Base-by-base conservation (phyloP, 164 flowering plant species). In the Kingdonia uniflora region DNA sequence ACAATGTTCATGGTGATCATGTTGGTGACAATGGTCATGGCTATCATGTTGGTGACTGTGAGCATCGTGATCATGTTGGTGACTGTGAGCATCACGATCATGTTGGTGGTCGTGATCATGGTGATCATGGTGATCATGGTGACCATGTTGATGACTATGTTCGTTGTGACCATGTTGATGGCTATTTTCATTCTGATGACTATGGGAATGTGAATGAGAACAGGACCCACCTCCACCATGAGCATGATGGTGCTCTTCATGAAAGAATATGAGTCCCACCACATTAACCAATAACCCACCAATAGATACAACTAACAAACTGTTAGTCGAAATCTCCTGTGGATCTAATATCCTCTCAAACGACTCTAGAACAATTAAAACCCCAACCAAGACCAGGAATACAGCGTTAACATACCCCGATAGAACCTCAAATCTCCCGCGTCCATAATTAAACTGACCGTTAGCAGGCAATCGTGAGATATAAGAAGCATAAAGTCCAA, bases 341-440 rank as follows among this genome's bases (percentile, higher is more conserved):
- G 99, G 99, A 52, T 88, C 99, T 69, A 92, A 71, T 59, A 92
- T 92, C 68, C 99, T 77, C 82, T 92, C 99, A 37, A 88, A 64
- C 2, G 99, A 92, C 72, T 92, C 97, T 51, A 92, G 55, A 22
- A 89, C 95, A 54, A 92, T 92, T 14, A 92, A 61, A 0, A 80
- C 87, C 21, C 96, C 99, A 63, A 88, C 92, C 61, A 92, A 65
- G 62, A 92, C 99, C 52, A 92, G 68, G 42, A 92, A 74, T 15
- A 92, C 95, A 29, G 99, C 99, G 78, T 92, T 92, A n/a, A 73
- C 87, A 77, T 86, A 92, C 2, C 99, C 99, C 0, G 99, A 92
- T 17, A 92, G 76, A 61, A 92, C 85, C 77, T 92, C 99, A 65
- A 92, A 92, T 64, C 99, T 86, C 33, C 96, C 99, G 26, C 96